phyloP scores from a whole-genome alignment of 1,284 basidiomycete genomes.

The Ceratorhiza oryzae-sativae region DNA sequence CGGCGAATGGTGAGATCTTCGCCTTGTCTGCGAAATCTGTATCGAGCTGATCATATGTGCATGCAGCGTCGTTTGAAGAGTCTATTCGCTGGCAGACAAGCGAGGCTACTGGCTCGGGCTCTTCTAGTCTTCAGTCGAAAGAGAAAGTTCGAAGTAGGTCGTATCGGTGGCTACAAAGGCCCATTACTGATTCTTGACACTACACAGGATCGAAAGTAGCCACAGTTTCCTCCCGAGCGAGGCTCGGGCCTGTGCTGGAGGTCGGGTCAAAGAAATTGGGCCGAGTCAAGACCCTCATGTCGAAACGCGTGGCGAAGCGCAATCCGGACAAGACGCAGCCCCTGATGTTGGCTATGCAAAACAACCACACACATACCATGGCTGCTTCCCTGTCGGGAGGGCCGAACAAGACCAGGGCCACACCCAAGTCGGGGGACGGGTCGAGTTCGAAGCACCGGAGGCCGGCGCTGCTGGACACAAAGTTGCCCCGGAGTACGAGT shows the following conservation, averaged over 20 bases:
- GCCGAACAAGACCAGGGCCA: too few species aligned
- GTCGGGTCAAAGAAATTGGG: neutral
- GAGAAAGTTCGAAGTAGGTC: too few species aligned
- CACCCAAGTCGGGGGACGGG: too few species aligned
- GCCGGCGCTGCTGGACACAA: too few species aligned
- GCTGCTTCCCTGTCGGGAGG: neutral
- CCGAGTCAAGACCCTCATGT: neutral
- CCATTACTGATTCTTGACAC: too few species aligned
- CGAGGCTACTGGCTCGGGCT: neutral
- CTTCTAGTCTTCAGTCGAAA: neutral
- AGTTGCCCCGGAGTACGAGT: too few species aligned
- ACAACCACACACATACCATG: neutral
- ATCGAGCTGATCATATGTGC: too few species aligned
- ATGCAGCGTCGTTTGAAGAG: neutral
- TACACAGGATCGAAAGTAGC: too few species aligned
- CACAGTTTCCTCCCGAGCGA: too few species aligned
- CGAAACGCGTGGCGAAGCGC: neutral
- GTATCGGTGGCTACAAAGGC: too few species aligned
- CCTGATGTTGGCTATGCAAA: neutral
- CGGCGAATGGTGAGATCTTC: neutral
- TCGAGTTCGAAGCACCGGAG: too few species aligned
- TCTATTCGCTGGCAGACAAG: neutral
- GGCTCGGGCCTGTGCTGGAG: neutral
- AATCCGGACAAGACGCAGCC: neutral
- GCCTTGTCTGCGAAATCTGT: too few species aligned